Conservation (phyloP, 2,329 filamentous ascomycete genomes). For the Sclerotiophoma versabilis region DNA sequence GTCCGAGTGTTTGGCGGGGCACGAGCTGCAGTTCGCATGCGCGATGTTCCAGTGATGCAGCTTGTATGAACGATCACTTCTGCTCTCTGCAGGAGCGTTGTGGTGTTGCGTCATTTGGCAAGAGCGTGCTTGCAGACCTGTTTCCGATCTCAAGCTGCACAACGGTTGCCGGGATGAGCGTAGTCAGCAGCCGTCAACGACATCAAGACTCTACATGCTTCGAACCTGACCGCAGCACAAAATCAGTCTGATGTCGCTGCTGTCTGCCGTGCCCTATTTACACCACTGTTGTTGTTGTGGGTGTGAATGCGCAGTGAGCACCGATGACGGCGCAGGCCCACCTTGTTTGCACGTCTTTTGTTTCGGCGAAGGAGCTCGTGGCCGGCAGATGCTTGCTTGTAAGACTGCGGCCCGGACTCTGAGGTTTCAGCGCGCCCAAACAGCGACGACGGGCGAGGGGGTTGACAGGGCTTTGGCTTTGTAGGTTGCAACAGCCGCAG, state of each 20-base stretch:
- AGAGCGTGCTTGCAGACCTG: slow-evolving; percentile 9
- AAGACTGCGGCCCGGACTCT: slow-evolving; percentile 4
- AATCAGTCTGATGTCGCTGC: not conserved
- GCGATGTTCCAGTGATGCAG: slow-evolving; percentile 16
- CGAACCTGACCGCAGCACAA: not conserved
- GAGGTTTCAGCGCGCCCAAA: slow-evolving; percentile 2
- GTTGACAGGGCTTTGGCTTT: not conserved
- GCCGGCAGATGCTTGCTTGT: slow-evolving; percentile 11
- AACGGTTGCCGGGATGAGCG: slow-evolving; percentile 4
- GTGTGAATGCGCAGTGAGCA: slow-evolving; percentile 5
- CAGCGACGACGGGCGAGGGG: not conserved
- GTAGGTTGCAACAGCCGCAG: not conserved
- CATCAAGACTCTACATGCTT: not conserved
- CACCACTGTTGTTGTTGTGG: slow-evolving; percentile 1
- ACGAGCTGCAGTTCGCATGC: slow-evolving; percentile 16
- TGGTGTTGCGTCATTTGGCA: slow-evolving; percentile 11
- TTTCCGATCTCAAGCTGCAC: slow-evolving; percentile 3
- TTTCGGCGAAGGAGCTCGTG: slow-evolving; percentile 20
- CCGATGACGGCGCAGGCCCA: slow-evolving; percentile 14
- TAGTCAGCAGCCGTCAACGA: slow-evolving; percentile 8
- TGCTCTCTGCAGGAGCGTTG: slow-evolving; percentile 10
- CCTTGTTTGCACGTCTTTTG: slow-evolving; percentile 24
- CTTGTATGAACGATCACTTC: slow-evolving; percentile 11
- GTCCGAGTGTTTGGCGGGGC: slow-evolving; percentile 22
- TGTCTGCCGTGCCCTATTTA: slow-evolving; percentile 8